Conservation (phyloP, 1,284 basidiomycete genomes). For the Leccinum subrobustum region DNA sequence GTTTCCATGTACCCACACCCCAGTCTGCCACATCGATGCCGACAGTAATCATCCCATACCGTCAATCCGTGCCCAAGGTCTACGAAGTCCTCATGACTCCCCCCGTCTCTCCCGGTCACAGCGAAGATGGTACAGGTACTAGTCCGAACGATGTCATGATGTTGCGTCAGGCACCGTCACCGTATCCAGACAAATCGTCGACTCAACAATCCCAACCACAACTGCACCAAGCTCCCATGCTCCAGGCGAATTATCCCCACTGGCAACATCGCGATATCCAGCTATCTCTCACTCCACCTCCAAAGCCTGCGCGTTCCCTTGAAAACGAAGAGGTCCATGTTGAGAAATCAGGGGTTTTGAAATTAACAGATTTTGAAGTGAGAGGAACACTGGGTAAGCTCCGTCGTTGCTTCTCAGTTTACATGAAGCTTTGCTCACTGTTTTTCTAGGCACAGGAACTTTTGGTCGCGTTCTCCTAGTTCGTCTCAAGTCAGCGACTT, state of each 20-base stretch:
- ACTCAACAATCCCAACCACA: conserved; percentile 11
- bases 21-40: conserved; percentile 14
- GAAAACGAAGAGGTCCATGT: conserved; percentile 71
- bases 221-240: conserved; percentile 4
- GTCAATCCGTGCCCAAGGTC: conserved; percentile 18
- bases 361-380: conserved; percentile 77
- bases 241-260: conserved; percentile 10
- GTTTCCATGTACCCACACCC: conserved; percentile 24
- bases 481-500: conserved; percentile 52
- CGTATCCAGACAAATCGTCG: conserved; percentile 26
- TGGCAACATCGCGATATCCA: conserved; percentile 18
- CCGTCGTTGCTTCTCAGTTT: conserved; percentile 4
- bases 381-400: conserved; percentile 69
- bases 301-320: conserved; percentile 53
- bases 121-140: conserved; percentile 31
- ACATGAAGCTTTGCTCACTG: conserved; percentile 1
- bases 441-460: conserved; percentile 80
- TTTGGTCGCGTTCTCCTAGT: conserved; percentile 92
- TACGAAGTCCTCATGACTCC: conserved; percentile 54
- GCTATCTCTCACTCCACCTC: conserved; percentile 31
- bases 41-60: conserved; percentile 19
- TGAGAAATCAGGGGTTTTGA: conserved; percentile 51
- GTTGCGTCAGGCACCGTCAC: conserved; percentile 31
- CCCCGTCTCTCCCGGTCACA: conserved; percentile 54
- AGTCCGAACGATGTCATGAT: conserved; percentile 27